These are phyloP conservation scores for Tulasnella sp. DNA, from an alignment of 768 basidiomycete species.

Conservation along the genomic window DNA sequence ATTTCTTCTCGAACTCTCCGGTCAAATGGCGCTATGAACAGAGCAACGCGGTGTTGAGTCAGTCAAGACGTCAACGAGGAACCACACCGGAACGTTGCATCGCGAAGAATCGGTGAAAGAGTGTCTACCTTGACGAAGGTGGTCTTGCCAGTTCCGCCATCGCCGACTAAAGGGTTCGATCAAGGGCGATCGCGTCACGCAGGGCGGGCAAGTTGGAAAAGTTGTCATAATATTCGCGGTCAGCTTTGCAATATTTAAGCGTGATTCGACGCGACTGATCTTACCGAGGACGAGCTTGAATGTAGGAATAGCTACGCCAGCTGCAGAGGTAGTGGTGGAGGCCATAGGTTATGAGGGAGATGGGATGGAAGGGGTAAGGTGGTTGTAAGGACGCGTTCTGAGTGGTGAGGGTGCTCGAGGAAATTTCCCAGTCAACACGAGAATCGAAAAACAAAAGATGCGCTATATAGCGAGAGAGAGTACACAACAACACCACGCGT, in stretches of 20 bases:
- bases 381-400: neutral
- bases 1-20: constrained; percentile 99
- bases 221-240: constrained; percentile 21
- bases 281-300: constrained; percentile 99
- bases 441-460: constrained; percentile 12
- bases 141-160: constrained; percentile 96
- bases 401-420: constrained; percentile 18
- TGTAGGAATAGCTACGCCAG: constrained; percentile 77
- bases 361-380: constrained; percentile 4
- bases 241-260: constrained; percentile 29
- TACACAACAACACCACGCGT: constrained; percentile 7
- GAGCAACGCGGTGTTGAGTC: constrained; percentile 44
- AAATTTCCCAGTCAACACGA: constrained; percentile 22
- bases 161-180: constrained; percentile 60
- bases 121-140: constrained; percentile 88
- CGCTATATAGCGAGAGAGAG: neutral
- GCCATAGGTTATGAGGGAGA: constrained; percentile 11
- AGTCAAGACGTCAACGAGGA: constrained; percentile 16
- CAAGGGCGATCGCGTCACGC: constrained; percentile 28
- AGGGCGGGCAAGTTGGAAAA: constrained; percentile 26
- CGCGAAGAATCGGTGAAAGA: constrained; percentile 41
- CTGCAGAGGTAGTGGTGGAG: constrained; percentile 3
- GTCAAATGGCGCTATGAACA: constrained; percentile 84
- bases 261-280: constrained; percentile 37
- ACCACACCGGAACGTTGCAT: neutral